phyloP scores from a whole-genome alignment of 768 basidiomycete genomes.

The Baorangia bicolor region DNA sequence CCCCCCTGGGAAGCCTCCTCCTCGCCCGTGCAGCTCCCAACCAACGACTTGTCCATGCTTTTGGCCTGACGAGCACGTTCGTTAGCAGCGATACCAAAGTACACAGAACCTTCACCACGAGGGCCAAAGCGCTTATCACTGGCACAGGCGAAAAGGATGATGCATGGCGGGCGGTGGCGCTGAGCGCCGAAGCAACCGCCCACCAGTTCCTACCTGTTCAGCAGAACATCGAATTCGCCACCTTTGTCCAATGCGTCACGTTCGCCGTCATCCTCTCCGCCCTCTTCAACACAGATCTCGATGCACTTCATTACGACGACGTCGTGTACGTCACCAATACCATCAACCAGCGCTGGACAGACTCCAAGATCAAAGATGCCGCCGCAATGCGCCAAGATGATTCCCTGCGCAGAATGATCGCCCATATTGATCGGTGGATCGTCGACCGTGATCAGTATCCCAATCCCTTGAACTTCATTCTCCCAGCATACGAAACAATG shows the following conservation, averaged over 20 bases:
- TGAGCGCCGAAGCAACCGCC: conserved; percentile 12
- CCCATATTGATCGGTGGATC: conserved; percentile 36
- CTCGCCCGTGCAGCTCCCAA: conserved; percentile 22
- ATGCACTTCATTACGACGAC: conserved; percentile 32
- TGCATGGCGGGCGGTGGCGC: conserved; percentile 16
- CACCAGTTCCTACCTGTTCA: conserved; percentile 12
- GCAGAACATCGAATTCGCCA: conserved; percentile 30
- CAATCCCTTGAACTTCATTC: conserved; percentile 50
- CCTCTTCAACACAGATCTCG: conserved; percentile 35
- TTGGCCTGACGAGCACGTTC: conserved; percentile 48
- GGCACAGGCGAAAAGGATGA: background rate
- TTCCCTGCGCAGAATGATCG: conserved; percentile 35
- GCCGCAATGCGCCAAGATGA: conserved; percentile 15
- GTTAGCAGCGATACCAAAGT: conserved; percentile 38
- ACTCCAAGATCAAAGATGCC: conserved; percentile 21
- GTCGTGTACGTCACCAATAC: conserved; percentile 38
- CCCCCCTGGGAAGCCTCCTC: conserved; percentile 15
- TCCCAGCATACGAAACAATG: conserved; percentile 62
- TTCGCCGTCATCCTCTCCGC: conserved; percentile 44
- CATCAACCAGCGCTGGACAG: conserved; percentile 36
- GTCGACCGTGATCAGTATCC: conserved; percentile 24
- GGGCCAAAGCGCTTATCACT: conserved; percentile 23
- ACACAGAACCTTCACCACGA: conserved; percentile 28
- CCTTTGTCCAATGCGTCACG: conserved; percentile 43
- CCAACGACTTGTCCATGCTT: conserved; percentile 26